These are phyloP conservation scores for Hippophae rhamnoides DNA, from an alignment of 306 rosid species.

Conservation along the genomic window DNA sequence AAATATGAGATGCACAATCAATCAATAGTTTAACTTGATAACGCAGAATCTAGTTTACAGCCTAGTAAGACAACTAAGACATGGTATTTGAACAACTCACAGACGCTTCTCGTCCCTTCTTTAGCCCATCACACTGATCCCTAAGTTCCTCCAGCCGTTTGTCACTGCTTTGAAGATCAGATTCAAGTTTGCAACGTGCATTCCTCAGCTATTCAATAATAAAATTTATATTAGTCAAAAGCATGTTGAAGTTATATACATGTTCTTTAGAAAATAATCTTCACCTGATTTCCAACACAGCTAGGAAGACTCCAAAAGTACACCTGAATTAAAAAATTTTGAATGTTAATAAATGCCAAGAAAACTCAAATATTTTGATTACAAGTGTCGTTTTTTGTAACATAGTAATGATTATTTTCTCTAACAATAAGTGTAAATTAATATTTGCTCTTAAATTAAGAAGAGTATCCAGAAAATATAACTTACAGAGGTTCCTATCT, in stretches of 20 bases:
- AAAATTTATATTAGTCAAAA: not conserved
- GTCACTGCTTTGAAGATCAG: constrained; percentile 57
- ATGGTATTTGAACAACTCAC: constrained; percentile 36
- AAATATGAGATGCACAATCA: constrained; percentile 8
- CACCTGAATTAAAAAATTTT: constrained; percentile 35
- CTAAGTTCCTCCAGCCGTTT: constrained; percentile 51
- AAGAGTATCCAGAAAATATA: not conserved
- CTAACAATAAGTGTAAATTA: too few species aligned
- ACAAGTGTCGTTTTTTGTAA: too few species aligned
- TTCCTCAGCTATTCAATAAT: constrained; percentile 58
- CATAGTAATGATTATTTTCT: too few species aligned
- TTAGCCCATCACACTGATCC: constrained; percentile 51
- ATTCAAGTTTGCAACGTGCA: constrained; percentile 63
- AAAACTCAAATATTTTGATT: too few species aligned
- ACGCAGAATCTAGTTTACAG: constrained; percentile 8
- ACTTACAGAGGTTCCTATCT: constrained; percentile 97
- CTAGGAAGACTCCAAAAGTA: constrained; percentile 99
- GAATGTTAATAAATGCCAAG: not conserved
- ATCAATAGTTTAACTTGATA: constrained; percentile 1
- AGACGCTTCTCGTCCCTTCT: constrained; percentile 89
- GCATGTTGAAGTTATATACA: not conserved
- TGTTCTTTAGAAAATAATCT: constrained; percentile 7
- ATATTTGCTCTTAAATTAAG: not conserved
- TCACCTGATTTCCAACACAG: constrained; percentile 95
- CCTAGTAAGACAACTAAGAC: constrained; percentile 1